phyloP scores from a whole-genome alignment of 352 stramenopile genomes.

The Phytophthora vignae region DNA sequence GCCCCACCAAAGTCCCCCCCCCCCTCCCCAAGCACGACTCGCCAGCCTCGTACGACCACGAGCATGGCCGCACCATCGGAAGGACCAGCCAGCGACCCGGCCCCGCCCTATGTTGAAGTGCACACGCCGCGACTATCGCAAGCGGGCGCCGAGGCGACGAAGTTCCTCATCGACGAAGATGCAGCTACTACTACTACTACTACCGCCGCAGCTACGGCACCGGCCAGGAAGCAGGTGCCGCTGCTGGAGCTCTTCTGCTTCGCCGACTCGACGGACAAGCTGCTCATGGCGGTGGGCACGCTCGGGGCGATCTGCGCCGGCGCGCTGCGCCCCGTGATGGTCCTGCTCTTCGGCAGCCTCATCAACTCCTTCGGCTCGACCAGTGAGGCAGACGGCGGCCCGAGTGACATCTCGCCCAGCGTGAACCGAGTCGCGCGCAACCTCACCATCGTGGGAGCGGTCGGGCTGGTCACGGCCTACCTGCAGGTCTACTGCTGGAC shows the following conservation, averaged over 20 bases:
- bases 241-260: conserved; percentile 42
- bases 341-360: conserved; percentile 30
- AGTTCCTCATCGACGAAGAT: conserved; percentile 1
- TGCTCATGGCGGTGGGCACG: conserved; percentile 37
- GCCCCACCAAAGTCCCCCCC: too few species aligned
- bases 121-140: conserved; percentile 21
- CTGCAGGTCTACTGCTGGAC: conserved; percentile 64
- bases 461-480: conserved; percentile 41
- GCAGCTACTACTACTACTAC: too few species aligned
- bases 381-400: background rate
- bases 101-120: conserved; percentile 21
- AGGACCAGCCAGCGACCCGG: background rate
- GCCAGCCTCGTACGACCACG: too few species aligned
- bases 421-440: conserved; percentile 47
- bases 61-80: conserved; percentile 11
- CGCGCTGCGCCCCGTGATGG: conserved; percentile 32
- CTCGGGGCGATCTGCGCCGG: conserved; percentile 26
- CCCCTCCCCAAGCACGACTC: background rate
- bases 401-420: conserved; percentile 4
- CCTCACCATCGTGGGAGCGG: conserved; percentile 41
- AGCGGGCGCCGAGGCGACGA: conserved; percentile 6
- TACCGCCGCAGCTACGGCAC: background rate
- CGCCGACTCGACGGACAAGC: conserved; percentile 36
- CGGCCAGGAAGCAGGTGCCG: conserved; percentile 8
- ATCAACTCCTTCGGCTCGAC: conserved; percentile 41